Evolutionary conservation across 179 eudicot species (phyloP).

Genomic region (Monotropa hypopitys): DNA sequence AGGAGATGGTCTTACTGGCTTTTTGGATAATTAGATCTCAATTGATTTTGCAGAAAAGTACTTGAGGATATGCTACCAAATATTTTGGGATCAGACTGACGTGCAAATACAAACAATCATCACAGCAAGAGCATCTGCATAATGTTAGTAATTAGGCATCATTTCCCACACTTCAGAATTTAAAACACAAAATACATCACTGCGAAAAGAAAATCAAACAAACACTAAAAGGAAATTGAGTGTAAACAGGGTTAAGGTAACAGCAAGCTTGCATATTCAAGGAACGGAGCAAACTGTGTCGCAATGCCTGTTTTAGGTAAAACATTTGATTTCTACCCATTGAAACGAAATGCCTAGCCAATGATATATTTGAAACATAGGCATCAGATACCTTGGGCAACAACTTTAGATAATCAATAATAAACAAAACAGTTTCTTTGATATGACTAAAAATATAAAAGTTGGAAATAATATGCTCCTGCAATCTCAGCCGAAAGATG

Average conservation of each 20-base stretch:
- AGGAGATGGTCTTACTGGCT: no score
- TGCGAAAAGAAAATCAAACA: no score
- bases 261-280: slow-evolving; percentile 22
- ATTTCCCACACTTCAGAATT: slow-evolving; percentile 1
- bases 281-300: slow-evolving; percentile 30
- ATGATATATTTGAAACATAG: neutral
- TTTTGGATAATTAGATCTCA: no score
- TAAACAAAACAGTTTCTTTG: no score
- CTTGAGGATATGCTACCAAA: neutral
- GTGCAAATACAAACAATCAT: slow-evolving; percentile 8
- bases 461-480: neutral
- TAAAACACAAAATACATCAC: neutral
- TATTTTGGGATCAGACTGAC: slow-evolving; percentile 10
- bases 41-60: no score
- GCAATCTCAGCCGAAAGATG: slow-evolving; percentile 58
- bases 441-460: no score
- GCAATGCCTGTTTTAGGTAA: slow-evolving; percentile 21
- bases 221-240: neutral
- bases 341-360: slow-evolving; percentile 25
- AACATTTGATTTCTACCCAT: slow-evolving; percentile 17
- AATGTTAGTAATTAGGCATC: neutral
- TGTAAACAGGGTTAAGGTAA: slow-evolving; percentile 19
- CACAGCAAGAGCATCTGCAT: slow-evolving; percentile 10
- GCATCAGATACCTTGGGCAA: slow-evolving; percentile 31
- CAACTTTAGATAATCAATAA: neutral